phyloP scores from a whole-genome alignment of 768 basidiomycete genomes.

The Leccinum obscurum region DNA sequence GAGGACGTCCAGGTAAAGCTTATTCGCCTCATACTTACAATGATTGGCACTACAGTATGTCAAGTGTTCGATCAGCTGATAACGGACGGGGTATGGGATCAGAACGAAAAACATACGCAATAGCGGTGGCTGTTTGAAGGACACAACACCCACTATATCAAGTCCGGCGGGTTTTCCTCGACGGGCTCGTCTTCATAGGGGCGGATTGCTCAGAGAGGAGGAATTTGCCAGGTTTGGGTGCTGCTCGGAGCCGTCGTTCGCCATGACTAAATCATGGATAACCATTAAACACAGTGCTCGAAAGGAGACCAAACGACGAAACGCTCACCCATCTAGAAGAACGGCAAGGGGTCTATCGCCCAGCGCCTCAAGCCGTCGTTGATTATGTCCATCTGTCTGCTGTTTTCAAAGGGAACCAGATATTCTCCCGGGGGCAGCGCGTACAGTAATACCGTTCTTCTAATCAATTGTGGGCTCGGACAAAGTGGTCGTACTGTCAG shows the following conservation, averaged over 20 bases:
- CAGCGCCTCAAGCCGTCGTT: conserved; percentile 5
- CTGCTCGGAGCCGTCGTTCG: conserved; percentile 7
- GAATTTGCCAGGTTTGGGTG: conserved; percentile 9
- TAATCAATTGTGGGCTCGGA: no score
- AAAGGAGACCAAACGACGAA: not conserved
- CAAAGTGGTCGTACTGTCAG: no score
- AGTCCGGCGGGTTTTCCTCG: conserved; percentile 15
- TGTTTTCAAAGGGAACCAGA: conserved; percentile 5
- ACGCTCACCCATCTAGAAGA: conserved; percentile 15
- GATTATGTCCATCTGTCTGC: conserved; percentile 3
- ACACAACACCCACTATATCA: conserved; percentile 17
- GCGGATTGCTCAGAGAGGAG: not conserved
- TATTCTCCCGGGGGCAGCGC: not conserved
- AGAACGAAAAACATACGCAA: conserved; percentile 15
- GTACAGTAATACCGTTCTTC: not conserved
- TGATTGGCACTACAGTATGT: conserved; percentile 10
- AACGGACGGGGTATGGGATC: not conserved
- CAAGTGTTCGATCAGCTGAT: not conserved
- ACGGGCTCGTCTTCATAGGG: conserved; percentile 1
- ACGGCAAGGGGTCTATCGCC: not conserved
- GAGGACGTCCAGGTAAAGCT: conserved; percentile 13
- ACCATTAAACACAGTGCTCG: not conserved
- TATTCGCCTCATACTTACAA: conserved; percentile 15
- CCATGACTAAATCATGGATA: not conserved
- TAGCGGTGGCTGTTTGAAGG: not conserved